Evolutionary conservation across 2,329 filamentous ascomycete species (phyloP), one percentile per base, ranked within the genome.

Genomic region (Fusarium sp.): DNA sequence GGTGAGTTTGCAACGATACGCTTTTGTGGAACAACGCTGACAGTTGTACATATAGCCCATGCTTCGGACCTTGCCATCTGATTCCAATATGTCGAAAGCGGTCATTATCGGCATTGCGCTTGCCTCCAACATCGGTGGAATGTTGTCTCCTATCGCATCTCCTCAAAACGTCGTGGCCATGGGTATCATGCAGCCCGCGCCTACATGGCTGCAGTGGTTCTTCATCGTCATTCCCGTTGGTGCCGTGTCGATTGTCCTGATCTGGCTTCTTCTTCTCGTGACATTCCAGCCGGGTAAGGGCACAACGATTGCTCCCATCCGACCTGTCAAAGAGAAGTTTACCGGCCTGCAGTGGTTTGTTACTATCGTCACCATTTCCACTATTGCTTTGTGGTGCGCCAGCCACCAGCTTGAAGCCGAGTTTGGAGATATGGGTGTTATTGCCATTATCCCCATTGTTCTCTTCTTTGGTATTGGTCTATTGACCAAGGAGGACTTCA

Each of bases 381-480:
- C 96, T 3, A 99, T 99, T 73, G 85, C 86, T 0, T 86, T 99
- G 14, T 99, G 96, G 96, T 99, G 96, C 77, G 89, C 93, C 2
- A 95, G 91, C 75, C 95, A 98, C 80, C 92, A 96, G 76, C 87
- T 99, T 10, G 94, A 98, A 77, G 83, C 87, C 66, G 83, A 95
- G 1, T 98, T 99, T 77, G 96, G 96, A 58, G 95, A 99, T 78
- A 99, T 99, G 96, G 96, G 96, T 56, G 95, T 99, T 56, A 92
- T 99, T 44, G 97, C 96, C 63, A 97, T 99, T 77, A 94, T 99
- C 66, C 96, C 96, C 8, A 91, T 99, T 54, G 92, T 97, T 5
- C 86, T 98, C 44, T 99, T 99, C 87, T 99, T 99, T 76, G 96
- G 96, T 58, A 95, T 94, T 3, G 96, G 96, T 14, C 95, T 98